Evolutionary conservation across 1,139 yeast genomes (phyloP), one percentile per base, ranked within the genome.

Genomic region (Magnusiomyces starmeri): DNA sequence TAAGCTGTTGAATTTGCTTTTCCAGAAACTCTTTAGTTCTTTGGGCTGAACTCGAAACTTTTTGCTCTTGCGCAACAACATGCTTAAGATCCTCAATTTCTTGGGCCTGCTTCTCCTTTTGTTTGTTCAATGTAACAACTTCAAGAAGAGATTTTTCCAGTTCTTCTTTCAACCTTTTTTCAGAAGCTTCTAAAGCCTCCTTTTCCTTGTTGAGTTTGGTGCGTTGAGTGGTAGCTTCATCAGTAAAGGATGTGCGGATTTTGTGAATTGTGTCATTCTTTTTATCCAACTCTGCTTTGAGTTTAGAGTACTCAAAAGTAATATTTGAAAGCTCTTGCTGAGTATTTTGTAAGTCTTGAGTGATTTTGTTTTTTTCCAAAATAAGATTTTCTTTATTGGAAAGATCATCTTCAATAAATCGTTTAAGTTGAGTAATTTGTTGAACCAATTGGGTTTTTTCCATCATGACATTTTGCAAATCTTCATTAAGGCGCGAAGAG

Each of bases 41-140:
- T 45, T 63, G 62, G 22, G 65, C 62, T 10, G 60, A 54, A 14
- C 57, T 56, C 1, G 64, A 60, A 6, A 60, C 55, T 54, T 60
- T 62, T 52, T 62, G 61, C 48, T 62, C 67, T 14, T 65, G 57
- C 16, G 63, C 56, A 24, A 64, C 56, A 44, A 66, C 69, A 27
- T 61, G 62, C 41, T 62, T 59, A 44, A 88, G 83, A 63, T 80
- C 71, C 68, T 87, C 95, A 51, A 87, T 75, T 71, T 86, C 95
- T 69, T 95, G 78, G 61, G 79, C 78, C 66, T 87, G 76, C 70
- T 86, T 87, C 68, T 86, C 95, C 48, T 59, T 61, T 43, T 64
- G 66, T 41, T 60, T 57, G 45, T 59, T 56, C 29, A 59, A 49
- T 3, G 65, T 59, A 12, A 56, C 59, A 46, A 58, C 55, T 45